Evolutionary conservation across 768 basidiomycete species (phyloP).

Genomic region (Boletellus ananas): DNA sequence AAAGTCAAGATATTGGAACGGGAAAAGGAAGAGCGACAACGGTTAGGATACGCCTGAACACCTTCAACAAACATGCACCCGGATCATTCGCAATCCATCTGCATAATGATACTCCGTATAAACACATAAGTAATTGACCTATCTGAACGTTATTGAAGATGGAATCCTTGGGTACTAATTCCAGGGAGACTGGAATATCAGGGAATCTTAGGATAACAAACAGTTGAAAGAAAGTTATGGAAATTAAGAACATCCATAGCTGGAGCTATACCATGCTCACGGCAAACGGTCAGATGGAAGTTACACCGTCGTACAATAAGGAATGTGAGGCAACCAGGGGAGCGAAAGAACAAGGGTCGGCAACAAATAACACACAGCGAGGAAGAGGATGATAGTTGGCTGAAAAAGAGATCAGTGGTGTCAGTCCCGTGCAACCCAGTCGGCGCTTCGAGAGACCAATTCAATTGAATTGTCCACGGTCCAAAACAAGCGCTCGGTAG

Average conservation of each 20-base stretch:
- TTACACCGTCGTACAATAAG: slow-evolving; percentile 26
- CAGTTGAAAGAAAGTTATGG: slow-evolving; percentile 14
- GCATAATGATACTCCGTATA: slow-evolving; percentile 14
- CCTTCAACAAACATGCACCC: not conserved
- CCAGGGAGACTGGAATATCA: slow-evolving; percentile 7
- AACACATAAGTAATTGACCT: slow-evolving; percentile 17
- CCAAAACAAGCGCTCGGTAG: slow-evolving; percentile 91
- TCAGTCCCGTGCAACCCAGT: slow-evolving; percentile 79
- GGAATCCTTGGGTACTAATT: slow-evolving; percentile 10
- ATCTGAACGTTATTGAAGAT: slow-evolving; percentile 7
- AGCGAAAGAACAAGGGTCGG: not conserved
- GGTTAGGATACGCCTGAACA: slow-evolving; percentile 55
- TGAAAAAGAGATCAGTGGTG: not conserved
- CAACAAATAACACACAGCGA: slow-evolving; percentile 11
- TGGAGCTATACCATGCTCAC: slow-evolving; percentile 7
- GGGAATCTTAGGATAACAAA: slow-evolving; percentile 15
- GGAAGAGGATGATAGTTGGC: not conserved
- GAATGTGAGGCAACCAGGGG: slow-evolving; percentile 7
- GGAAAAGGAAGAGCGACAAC: slow-evolving; percentile 54
- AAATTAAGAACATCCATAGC: slow-evolving; percentile 12
- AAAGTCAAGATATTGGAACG: slow-evolving; percentile 55
- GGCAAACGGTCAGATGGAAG: slow-evolving; percentile 12
- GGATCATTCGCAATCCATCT: not conserved
- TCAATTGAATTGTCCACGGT: slow-evolving; percentile 88
- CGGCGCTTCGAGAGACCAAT: slow-evolving; percentile 78